These are phyloP conservation scores for Aegilops bicornis DNA, from an alignment of 176 grass and related monocot species.

Conservation along the genomic window DNA sequence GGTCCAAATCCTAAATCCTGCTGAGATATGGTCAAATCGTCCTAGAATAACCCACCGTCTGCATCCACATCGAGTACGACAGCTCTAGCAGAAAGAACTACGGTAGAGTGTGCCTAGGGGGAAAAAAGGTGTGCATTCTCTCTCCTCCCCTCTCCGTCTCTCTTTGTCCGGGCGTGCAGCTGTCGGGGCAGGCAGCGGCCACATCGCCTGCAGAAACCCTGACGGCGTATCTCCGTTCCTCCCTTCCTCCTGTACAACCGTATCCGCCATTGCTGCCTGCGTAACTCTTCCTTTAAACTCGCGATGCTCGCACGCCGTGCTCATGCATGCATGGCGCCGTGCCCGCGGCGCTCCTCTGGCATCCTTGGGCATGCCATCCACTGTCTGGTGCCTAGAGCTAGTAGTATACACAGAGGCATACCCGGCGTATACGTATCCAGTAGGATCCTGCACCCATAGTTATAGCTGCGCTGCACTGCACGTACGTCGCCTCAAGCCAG, in stretches of 20 bases:
- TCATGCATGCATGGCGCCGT: neutral
- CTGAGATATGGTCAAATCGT: neutral
- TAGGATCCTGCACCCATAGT: neutral
- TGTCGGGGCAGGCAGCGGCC: neutral
- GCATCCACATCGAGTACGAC: neutral
- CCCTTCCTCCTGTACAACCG: neutral
- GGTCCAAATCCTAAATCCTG: no score
- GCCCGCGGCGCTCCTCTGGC: neutral
- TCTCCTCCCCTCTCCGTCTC: neutral
- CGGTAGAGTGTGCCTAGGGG: no score
- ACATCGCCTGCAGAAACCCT: neutral
- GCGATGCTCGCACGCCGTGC: neutral
- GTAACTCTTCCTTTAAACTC: neutral
- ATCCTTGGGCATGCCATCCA: neutral
- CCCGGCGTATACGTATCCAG: neutral
- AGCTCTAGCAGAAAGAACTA: neutral
- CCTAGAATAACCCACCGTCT: neutral
- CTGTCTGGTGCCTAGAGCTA: neutral
- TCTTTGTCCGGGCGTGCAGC: neutral
- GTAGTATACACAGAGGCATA: neutral
- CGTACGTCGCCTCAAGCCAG: no score
- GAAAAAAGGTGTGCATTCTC: neutral
- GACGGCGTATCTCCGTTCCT: slow-evolving; percentile 24
- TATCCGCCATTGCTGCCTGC: slow-evolving; percentile 15
- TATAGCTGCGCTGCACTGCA: neutral